Conservation (phyloP, 495 filamentous ascomycete species). For the Poronia punctata region DNA sequence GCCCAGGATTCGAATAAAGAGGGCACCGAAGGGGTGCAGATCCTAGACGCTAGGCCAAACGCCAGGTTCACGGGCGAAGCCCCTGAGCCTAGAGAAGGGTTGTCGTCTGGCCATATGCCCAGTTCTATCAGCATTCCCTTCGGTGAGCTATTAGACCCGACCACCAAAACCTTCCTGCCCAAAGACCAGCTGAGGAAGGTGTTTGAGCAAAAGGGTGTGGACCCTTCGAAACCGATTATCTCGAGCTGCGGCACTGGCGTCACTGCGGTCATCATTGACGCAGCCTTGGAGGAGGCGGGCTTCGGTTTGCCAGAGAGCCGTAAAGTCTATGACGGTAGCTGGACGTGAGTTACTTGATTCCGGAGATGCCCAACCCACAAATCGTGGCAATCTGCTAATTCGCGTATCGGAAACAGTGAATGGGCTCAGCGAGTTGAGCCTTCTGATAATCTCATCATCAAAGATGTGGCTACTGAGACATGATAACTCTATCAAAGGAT, state of each 20-base stretch:
- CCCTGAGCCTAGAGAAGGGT: conserved; percentile 77
- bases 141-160: conserved; percentile 69
- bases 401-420: conserved; percentile 42
- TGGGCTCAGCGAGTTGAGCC: conserved; percentile 62
- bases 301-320: conserved; percentile 61
- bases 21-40: conserved; percentile 71
- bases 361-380: too few relatives aligned
- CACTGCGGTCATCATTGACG: conserved; percentile 87
- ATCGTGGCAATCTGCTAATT: conserved; percentile 5
- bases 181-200: conserved; percentile 62
- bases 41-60: conserved; percentile 78
- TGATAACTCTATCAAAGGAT: too few relatives aligned
- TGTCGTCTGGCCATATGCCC: conserved; percentile 90
- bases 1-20: conserved; percentile 71
- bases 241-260: conserved; percentile 90
- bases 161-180: conserved; percentile 73
- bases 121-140: conserved; percentile 80
- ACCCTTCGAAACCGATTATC: conserved; percentile 79
- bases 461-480: conserved; percentile 15
- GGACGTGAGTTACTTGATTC: conserved; percentile 67
- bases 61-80: conserved; percentile 77
- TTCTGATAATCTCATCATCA: conserved; percentile 49
- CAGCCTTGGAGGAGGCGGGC: conserved; percentile 72
- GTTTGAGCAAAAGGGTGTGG: conserved; percentile 70
- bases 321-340: conserved; percentile 90